These are phyloP conservation scores for Diaporthe sp. DNA, from an alignment of 2,329 filamentous ascomycete species.

Conservation along the genomic window DNA sequence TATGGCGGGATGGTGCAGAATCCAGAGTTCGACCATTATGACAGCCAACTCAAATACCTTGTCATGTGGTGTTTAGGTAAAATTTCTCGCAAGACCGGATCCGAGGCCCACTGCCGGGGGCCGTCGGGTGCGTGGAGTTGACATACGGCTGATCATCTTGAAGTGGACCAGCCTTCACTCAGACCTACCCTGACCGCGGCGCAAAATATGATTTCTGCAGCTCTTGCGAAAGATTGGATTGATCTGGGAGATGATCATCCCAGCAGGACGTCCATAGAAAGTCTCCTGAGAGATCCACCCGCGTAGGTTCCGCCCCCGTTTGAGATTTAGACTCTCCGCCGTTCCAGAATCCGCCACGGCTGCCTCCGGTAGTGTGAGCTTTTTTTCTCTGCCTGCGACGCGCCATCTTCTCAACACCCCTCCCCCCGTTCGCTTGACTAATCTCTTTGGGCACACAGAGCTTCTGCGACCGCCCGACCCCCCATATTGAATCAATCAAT, in stretches of 20 bases:
- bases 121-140: neutral
- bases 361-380: neutral
- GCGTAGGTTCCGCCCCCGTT: neutral
- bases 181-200: neutral
- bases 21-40: constrained; percentile 6
- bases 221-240: neutral
- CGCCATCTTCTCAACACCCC: neutral
- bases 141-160: neutral
- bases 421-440: neutral
- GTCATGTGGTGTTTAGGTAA: neutral
- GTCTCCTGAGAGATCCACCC: neutral
- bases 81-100: neutral
- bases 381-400: neutral
- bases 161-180: neutral
- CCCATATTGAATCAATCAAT: neutral
- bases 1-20: neutral
- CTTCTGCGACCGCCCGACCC: neutral
- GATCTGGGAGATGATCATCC: neutral
- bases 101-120: neutral
- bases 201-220: neutral
- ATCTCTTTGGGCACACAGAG: neutral
- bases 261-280: neutral
- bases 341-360: neutral
- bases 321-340: neutral
- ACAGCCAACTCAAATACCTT: neutral